Conservation (phyloP, 2,329 filamentous ascomycete species). For the Pezicula neosporulosa region DNA sequence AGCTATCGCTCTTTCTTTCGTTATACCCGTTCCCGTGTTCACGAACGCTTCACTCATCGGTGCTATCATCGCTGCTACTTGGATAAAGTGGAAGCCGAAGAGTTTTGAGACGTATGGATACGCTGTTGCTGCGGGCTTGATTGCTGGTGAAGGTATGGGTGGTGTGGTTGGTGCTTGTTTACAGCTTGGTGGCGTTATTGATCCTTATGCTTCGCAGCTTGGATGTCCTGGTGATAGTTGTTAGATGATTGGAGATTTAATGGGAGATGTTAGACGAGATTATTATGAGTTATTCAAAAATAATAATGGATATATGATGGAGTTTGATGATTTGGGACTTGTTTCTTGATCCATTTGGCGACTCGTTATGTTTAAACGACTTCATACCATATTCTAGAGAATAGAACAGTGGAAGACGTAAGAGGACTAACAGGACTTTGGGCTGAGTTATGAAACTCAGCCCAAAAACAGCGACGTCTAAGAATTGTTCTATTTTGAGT, state of each 20-base stretch:
- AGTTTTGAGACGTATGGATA: slow-evolving; percentile 57
- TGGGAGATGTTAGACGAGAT: not conserved
- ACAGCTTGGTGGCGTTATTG: slow-evolving; percentile 30
- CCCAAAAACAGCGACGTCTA: no score
- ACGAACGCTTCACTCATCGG: slow-evolving; percentile 57
- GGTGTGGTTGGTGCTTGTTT: slow-evolving; percentile 55
- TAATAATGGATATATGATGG: no score
- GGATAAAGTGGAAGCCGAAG: slow-evolving; percentile 49
- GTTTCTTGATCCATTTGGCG: no score
- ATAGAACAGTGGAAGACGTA: no score
- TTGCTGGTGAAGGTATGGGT: slow-evolving; percentile 61
- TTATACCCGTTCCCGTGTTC: slow-evolving; percentile 53
- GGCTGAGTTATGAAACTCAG: no score
- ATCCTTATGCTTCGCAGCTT: slow-evolving; percentile 27
- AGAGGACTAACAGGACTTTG: no score
- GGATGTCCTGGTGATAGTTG: slow-evolving; percentile 29
- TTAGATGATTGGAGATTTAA: slow-evolving; percentile 8
- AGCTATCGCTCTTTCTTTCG: slow-evolving; percentile 55
- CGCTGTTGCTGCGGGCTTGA: slow-evolving; percentile 56
- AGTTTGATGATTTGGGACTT: no score
- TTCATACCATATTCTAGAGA: no score
- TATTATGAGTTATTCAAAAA: no score
- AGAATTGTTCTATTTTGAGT: no score
- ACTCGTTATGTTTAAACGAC: no score
- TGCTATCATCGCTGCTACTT: slow-evolving; percentile 46